These are phyloP conservation scores for Wickerhamomyces rabaulensis DNA, from an alignment of 805 yeast genomes.

Conservation along the genomic window DNA sequence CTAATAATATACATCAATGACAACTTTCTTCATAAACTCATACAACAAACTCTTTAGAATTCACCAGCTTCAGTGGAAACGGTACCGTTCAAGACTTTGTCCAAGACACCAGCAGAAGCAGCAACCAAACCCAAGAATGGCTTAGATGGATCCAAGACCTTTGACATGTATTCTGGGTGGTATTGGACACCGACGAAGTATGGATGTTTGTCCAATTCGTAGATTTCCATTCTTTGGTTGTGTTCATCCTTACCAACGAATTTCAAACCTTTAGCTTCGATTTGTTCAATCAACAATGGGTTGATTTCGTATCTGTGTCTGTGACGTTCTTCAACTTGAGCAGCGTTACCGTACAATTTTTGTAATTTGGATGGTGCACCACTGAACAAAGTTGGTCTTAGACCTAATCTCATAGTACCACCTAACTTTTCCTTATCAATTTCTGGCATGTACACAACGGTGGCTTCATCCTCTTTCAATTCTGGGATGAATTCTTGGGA, in stretches of 20 bases:
- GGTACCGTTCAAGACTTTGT: constrained; percentile 47
- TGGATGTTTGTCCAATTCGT: constrained; percentile 83
- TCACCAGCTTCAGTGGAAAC: constrained; percentile 22
- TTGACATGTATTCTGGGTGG: constrained; percentile 96
- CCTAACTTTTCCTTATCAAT: constrained; percentile 93
- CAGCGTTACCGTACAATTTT: constrained; percentile 69
- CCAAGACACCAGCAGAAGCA: constrained; percentile 82
- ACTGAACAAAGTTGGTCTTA: constrained; percentile 83
- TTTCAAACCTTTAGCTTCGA: constrained; percentile 75
- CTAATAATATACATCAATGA: not conserved
- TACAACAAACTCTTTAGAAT: constrained; percentile 16
- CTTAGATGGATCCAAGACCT: constrained; percentile 93
- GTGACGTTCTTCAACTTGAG: constrained; percentile 83
- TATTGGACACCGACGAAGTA: constrained; percentile 94
- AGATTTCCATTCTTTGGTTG: constrained; percentile 88
- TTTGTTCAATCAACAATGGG: constrained; percentile 66
- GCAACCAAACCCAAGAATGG: constrained; percentile 97
- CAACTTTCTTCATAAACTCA: not conserved
- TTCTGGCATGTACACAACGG: constrained; percentile 97
- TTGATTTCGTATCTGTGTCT: constrained; percentile 98
- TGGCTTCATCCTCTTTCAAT: constrained; percentile 56
- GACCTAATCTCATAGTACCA: constrained; percentile 98
- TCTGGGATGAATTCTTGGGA: constrained; percentile 77
- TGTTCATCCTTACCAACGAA: constrained; percentile 94
- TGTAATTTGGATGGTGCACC: constrained; percentile 67